Evolutionary conservation across 1,284 basidiomycete genomes (phyloP), one percentile per base, ranked within the genome.

Genomic region (Ganoderma leucocontextum): DNA sequence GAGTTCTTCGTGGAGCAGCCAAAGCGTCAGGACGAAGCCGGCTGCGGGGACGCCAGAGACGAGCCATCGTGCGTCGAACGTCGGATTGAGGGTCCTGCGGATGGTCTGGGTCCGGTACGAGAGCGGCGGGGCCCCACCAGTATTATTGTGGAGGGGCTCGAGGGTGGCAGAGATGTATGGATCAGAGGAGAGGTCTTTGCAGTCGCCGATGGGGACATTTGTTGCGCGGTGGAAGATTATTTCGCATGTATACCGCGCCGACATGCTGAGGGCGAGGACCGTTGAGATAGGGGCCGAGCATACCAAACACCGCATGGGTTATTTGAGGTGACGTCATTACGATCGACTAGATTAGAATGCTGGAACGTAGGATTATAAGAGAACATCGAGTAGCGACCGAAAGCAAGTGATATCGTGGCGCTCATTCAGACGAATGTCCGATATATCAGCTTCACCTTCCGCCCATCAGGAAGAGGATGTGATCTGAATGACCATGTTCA

Each of bases 1-100:
- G 1, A 77, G 75, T 73, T 86, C 84, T 69, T 85, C 84, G 72
- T 86, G 84, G 66, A 78, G 77, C 29, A 86, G 74, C 25, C 74
- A 70, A 36, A 81, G 71, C 4, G 76, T 76, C 33, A 86, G 74
- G 9, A 68, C 70, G 63, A 83, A 80, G 0, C 84, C 84, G 0
- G 76, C 74, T 5, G 71, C 71, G 1, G 85, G 84, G 0, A 85
- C 75, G 5, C 84, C 84, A 0, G 80, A 80, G 12, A 86, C 78
- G 25, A 83, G 73, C 85, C 85, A 86, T 29, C 73, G 70, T 3
- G 77, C 74, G 35, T 83, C 76, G 81, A 81, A 86, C 10, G 69
- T 69, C 1, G 85, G 84, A 67, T 84, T 77, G 33, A 80, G 74
- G 8, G 78, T 80, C 10, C 73, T 69, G 39, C 80, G 78, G 4